These are phyloP conservation scores for barley (Hordeum vulgare) DNA, from an alignment of 176 grass and related monocot species.

Conservation along the genomic window DNA sequence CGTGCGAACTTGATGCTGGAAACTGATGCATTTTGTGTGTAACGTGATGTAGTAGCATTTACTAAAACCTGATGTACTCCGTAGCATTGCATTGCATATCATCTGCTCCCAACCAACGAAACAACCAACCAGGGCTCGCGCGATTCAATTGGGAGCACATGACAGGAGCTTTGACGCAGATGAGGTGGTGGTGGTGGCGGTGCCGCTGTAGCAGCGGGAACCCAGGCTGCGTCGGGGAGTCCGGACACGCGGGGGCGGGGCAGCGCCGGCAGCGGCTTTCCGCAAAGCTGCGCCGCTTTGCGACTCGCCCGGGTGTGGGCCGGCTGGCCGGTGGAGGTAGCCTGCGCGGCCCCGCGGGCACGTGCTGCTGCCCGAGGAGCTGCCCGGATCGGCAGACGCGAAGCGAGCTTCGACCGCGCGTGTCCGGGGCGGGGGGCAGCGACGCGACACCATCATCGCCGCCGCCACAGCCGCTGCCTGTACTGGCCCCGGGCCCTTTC, in stretches of 20 bases:
- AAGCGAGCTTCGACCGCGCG: too few species aligned
- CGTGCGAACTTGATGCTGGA: neutral
- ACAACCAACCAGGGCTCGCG: neutral
- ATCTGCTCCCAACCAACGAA: neutral
- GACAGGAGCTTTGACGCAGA: neutral
- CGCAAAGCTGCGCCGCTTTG: slow-evolving; percentile 28
- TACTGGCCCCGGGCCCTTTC: too few species aligned
- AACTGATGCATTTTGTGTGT: neutral
- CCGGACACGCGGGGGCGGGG: neutral
- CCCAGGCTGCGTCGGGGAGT: neutral
- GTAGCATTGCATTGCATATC: neutral
- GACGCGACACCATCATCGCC: too few species aligned
- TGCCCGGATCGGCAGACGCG: too few species aligned
- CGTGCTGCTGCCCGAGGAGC: too few species aligned
- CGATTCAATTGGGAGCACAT: neutral
- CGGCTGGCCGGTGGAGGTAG: neutral
- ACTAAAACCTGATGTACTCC: too few species aligned
- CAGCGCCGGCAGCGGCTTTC: neutral
- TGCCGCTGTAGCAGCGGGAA: neutral
- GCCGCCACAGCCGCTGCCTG: too few species aligned
- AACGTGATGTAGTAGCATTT: neutral
- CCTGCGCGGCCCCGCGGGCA: too few species aligned
- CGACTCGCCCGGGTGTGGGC: neutral
- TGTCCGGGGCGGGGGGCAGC: too few species aligned
- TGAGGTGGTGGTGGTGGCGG: neutral